A percentile compares a stretch with the other conserved stretches of the same genome.
Evolutionary conservation across 352 stramenopile species (phyloP).

Genomic region (Globisporangium canariense): DNA sequence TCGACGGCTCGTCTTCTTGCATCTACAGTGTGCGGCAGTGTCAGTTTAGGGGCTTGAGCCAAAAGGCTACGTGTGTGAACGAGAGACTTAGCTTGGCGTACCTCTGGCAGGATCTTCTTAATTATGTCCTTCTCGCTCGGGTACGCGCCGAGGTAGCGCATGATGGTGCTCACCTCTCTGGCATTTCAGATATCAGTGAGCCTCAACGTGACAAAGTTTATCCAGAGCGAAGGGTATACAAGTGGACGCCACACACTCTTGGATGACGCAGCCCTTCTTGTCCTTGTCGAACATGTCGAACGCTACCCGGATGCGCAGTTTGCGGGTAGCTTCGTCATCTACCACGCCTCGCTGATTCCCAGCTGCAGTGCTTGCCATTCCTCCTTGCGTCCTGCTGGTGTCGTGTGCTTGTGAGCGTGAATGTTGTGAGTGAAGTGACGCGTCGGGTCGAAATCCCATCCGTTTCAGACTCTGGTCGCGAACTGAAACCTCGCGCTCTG

Average conservation of each 20-base stretch:
- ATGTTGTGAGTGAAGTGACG: not conserved
- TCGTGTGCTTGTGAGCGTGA: not conserved
- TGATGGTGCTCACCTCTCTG: conserved; percentile 89
- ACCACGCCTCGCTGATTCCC: conserved; percentile 30
- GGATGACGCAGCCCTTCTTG: conserved; percentile 85
- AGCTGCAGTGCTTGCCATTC: conserved; percentile 6
- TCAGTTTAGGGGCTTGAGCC: not conserved
- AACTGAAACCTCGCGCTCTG: too few relatives aligned
- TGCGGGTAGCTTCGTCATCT: conserved; percentile 43
- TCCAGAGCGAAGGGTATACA: not conserved
- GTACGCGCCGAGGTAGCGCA: conserved; percentile 88
- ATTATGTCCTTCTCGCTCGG: conserved; percentile 90
- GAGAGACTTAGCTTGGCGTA: conserved; percentile 15
- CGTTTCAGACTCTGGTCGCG: conserved; percentile 1
- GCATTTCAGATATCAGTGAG: not conserved
- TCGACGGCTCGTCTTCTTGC: conserved; percentile 89
- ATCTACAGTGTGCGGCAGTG: conserved; percentile 32
- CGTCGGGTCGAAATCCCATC: not conserved
- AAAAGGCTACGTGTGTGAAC: not conserved
- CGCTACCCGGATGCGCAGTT: conserved; percentile 67
- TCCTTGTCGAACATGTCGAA: conserved; percentile 93
- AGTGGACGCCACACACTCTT: conserved; percentile 49
- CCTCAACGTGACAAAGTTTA: not conserved
- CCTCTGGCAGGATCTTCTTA: conserved; percentile 89
- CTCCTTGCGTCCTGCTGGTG: not conserved